Evolutionary conservation across 306 rosid species (phyloP).

Genomic region (Vigna radiata): DNA sequence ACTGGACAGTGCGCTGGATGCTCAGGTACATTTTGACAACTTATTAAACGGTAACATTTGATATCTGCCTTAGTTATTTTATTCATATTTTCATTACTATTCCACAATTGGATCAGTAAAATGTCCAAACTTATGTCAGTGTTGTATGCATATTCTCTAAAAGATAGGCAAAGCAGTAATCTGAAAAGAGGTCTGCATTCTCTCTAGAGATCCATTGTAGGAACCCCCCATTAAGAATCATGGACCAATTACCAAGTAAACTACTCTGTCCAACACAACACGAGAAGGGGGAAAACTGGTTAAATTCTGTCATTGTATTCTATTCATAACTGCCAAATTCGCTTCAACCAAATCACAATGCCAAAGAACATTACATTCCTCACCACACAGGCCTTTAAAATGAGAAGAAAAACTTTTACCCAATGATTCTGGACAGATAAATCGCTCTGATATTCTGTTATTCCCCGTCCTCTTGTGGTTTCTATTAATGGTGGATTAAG

Average conservation of each 20-base stretch:
- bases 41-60: constrained; percentile 29
- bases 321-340: neutral
- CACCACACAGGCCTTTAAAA: constrained; percentile 1
- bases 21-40: constrained; percentile 68
- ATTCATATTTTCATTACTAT: neutral
- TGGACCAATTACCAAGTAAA: neutral
- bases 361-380: neutral
- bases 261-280: neutral
- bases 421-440: neutral
- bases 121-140: neutral
- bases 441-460: constrained; percentile 5
- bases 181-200: neutral
- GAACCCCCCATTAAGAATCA: neutral
- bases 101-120: neutral
- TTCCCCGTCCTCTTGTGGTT: neutral
- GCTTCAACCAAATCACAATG: constrained; percentile 13
- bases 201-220: constrained; percentile 8
- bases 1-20: constrained; percentile 93
- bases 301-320: constrained; percentile 6
- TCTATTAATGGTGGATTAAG: constrained; percentile 14
- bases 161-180: constrained; percentile 1
- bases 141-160: constrained; percentile 8
- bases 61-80: constrained; percentile 11
- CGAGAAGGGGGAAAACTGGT: neutral
- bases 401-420: neutral